These are phyloP conservation scores for Tardiomyces depauwii DNA, from an alignment of 1,139 yeast genomes.

Conservation along the genomic window DNA sequence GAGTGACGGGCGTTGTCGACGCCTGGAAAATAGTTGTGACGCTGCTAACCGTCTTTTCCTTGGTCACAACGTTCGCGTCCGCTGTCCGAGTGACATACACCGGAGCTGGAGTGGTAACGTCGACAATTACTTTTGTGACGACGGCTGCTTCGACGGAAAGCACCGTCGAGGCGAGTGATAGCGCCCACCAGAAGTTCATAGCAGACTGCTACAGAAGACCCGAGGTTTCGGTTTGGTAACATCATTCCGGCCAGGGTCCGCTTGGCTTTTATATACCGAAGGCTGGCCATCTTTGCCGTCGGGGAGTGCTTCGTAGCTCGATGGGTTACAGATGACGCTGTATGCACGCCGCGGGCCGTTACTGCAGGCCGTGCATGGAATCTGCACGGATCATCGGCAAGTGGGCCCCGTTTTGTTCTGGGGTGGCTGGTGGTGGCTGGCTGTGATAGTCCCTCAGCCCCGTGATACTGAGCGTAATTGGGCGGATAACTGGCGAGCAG, in stretches of 20 bases:
- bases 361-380: not conserved
- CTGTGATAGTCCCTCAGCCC: not conserved
- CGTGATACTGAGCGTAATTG: too few relatives aligned
- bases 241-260: not conserved
- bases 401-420: not conserved
- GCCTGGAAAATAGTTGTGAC: slow-evolving; percentile 20
- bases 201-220: too few relatives aligned
- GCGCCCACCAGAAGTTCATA: not conserved
- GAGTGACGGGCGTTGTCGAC: slow-evolving; percentile 12
- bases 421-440: not conserved
- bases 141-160: not conserved
- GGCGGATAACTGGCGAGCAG: too few relatives aligned
- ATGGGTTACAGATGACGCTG: not conserved
- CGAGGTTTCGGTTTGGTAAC: too few relatives aligned
- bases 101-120: slow-evolving; percentile 10
- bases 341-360: not conserved
- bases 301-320: too few relatives aligned
- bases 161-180: not conserved
- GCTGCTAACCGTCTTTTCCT: slow-evolving; percentile 18
- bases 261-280: not conserved
- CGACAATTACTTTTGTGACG: not conserved
- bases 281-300: not conserved
- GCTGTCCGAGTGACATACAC: slow-evolving; percentile 6
- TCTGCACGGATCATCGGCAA: not conserved
- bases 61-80: slow-evolving; percentile 10